Base-by-base conservation (phyloP, 148 eudicot species). In the Selenicereus undatus region DNA sequence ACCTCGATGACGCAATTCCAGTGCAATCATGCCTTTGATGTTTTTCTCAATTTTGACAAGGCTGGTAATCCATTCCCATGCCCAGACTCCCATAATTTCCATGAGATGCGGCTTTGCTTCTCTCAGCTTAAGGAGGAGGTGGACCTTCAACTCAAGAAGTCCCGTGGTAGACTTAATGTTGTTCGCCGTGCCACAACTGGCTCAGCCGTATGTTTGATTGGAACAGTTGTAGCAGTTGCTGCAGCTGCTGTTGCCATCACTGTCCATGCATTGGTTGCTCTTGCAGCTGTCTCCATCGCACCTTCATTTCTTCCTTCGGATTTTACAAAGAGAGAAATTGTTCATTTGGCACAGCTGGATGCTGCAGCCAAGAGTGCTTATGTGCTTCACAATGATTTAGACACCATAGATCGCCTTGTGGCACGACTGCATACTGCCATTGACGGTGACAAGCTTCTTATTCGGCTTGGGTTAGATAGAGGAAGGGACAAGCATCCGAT, bases 321-420 rank as follows among this genome's bases (percentile, higher is more conserved):
- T 62, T 14, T 87, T 18, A 80, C 81, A 51, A 88, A 89, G 83
- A 87, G 84, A 83, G 96, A 92, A 76, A 73, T 71, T 80, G 84
- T 83, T 54, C 88, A 87, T 84, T 73, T 88, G 77, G 84, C 86
- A 73, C 93, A 86, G 79, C 91, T 95, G 79, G 94, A 91, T 85
- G 88, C 90, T 73, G 91, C 96, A 27, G 86, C 90, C 11, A 90
- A 69, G 84, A 89, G 91, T 64, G 89, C 91, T 43, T 95, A 76
- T 80, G 89, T 91, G 45, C 84, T 95, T 64, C 92, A 90, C 71
- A 86, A 88, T 75, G 86, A 91, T 80, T 81, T 95, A 11, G 90
- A 93, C 72, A 95, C 96, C 12, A 87, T 93, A 48, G 92, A 93
- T 81, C 84, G 92, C 26, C 88, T 95, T 74, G 96, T 90, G 78